Conservation (phyloP, 2,329 filamentous ascomycete species). For the Talaromyces albobiverticillius region DNA sequence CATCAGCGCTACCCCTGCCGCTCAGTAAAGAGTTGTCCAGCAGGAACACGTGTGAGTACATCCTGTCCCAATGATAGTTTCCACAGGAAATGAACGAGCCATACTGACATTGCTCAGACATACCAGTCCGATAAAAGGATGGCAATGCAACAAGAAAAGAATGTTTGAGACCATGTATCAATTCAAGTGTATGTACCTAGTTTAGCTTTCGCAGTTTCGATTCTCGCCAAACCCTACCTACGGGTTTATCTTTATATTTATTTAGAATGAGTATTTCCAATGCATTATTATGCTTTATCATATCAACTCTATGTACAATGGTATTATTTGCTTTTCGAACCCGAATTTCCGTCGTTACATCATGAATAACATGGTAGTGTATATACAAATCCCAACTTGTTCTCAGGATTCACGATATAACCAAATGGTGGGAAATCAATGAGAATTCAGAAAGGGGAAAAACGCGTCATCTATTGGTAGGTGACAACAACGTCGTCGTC, state of each 20-base stretch:
- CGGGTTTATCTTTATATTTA: too few species aligned
- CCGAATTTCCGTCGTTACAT: not conserved
- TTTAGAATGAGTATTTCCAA: not conserved
- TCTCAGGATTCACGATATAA: not conserved
- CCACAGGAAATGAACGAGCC: too few species aligned
- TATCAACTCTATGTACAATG: not conserved
- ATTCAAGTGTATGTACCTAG: conserved; percentile 11
- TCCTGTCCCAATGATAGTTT: too few species aligned
- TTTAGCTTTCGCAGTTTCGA: not conserved
- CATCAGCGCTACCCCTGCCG: conserved; percentile 6
- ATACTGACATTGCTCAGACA: too few species aligned
- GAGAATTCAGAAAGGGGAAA: not conserved
- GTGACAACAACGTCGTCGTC: conserved; percentile 27
- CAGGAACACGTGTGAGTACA: not conserved
- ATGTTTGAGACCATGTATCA: not conserved
- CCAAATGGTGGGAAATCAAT: not conserved
- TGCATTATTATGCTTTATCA: not conserved
- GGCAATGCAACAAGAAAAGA: not conserved
- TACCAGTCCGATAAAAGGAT: not conserved
- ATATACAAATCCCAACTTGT: not conserved
- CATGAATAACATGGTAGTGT: not conserved
- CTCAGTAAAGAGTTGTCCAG: not conserved
- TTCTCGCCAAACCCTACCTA: too few species aligned
- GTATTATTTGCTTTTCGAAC: not conserved
- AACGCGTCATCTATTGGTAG: conserved; percentile 12